Evolutionary conservation across 75 land plant species (phyloP).

Genomic region (Pinus albicaulis): DNA sequence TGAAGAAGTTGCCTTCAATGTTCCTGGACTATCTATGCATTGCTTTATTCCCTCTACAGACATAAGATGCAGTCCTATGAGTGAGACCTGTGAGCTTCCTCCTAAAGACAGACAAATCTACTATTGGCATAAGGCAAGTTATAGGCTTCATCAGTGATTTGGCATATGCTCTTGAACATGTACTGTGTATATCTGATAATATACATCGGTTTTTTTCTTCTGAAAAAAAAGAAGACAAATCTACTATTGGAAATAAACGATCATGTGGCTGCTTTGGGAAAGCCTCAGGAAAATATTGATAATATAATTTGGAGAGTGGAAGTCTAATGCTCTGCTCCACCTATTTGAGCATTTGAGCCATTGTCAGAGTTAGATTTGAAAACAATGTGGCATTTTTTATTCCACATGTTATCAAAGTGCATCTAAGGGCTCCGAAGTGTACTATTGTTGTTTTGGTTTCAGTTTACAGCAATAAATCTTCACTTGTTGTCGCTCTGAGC

Average conservation of each 20-base stretch:
- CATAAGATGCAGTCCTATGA: constrained; percentile 26
- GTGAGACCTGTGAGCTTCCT: constrained; percentile 44
- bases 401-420: neutral
- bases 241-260: constrained; percentile 4
- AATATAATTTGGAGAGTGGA: constrained; percentile 39
- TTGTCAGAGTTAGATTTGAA: neutral
- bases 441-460: neutral
- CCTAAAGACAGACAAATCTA: constrained; percentile 26
- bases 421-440: neutral
- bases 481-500: neutral
- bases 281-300: constrained; percentile 21
- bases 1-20: constrained; percentile 61
- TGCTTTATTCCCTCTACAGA: constrained; percentile 62
- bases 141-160: too few relatives aligned
- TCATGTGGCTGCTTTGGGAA: constrained; percentile 52
- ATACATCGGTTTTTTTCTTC: too few relatives aligned
- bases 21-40: constrained; percentile 52
- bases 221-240: too few relatives aligned
- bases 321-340: constrained; percentile 3
- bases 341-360: neutral
- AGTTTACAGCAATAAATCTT: neutral
- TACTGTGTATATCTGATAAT: too few relatives aligned
- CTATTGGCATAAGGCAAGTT: too few relatives aligned
- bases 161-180: too few relatives aligned
- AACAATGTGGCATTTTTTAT: neutral